phyloP scores from a whole-genome alignment of 768 basidiomycete genomes.

The Mycena alexandri region DNA sequence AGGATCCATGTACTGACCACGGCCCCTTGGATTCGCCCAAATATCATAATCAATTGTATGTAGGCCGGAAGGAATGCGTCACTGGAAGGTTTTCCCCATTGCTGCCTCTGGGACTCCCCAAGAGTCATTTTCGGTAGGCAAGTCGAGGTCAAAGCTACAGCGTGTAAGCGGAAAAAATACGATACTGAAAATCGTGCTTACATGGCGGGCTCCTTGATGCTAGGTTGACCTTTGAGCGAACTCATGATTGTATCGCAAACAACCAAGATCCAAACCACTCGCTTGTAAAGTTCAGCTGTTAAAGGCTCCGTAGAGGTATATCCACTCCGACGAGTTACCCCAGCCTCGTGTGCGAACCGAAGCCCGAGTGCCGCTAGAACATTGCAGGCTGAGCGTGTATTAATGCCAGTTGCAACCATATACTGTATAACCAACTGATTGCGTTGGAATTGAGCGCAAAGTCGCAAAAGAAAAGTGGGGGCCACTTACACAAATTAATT shows the following conservation, averaged over 20 bases:
- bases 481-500: background rate
- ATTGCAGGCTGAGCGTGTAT: conserved; percentile 35
- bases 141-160: conserved; percentile 71
- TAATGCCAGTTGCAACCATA: background rate
- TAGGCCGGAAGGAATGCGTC: conserved; percentile 8
- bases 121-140: conserved; percentile 54
- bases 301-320: conserved; percentile 40
- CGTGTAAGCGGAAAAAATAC: background rate
- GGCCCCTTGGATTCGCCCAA: conserved; percentile 19
- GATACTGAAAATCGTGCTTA: conserved; percentile 46
- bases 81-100: conserved; percentile 1
- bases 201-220: conserved; percentile 77
- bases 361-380: conserved; percentile 64
- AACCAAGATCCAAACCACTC: conserved; percentile 62
- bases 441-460: background rate
- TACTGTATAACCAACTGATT: background rate
- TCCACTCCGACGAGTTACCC: conserved; percentile 64
- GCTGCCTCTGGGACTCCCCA: conserved; percentile 13
- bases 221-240: conserved; percentile 70
- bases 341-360: conserved; percentile 71
- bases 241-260: conserved; percentile 51
- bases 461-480: too few species aligned
- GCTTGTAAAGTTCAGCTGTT: conserved; percentile 73
- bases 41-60: conserved; percentile 19
- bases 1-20: conserved; percentile 8